Evolutionary conservation across 1,139 yeast species (phyloP), one percentile per base, ranked within the genome.

Genomic region (Yamadazyma membranifaciens): DNA sequence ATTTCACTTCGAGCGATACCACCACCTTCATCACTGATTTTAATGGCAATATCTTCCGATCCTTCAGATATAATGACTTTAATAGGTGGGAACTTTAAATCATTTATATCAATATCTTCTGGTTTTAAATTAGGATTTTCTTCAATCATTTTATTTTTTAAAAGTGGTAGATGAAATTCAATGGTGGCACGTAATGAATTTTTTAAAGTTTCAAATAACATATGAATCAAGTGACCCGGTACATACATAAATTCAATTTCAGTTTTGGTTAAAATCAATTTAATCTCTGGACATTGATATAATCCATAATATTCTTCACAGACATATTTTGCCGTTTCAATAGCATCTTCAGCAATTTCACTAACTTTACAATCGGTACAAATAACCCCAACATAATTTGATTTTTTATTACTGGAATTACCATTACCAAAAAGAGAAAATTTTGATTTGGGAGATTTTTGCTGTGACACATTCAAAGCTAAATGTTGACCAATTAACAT

Each of bases 11-110:
- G 73, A 3, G 96, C 87, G 45, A 89, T 87, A 24, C 96, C 96
- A 31, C 96, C 97, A 36, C 96, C 97, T 65, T 88, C 96, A 59
- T 88, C 97, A 33, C 92, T 83, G 45, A 88, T 83, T 60, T 89
- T 89, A 52, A 88, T 84, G n/a, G 96, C 89, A 48, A 89, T 87
- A 58, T 89, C 96, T 57, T 88, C 96, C 33, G 81, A 78, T 10
- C 97, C 97, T 59, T 87, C 88, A n/a, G 91, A 87, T 20, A 88
- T 89, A 45, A 89, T 86, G 20, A 89, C 85, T 61, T 87, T 87
- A 33, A 89, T 83, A 2, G 95, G 86, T 0, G 96, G 96, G 59
- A 80, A 87, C 43, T 73, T 70, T 48, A 87, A 75, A 52, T 82
- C 87, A 45, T 83, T 82, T 34, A 80, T 63, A 51, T 79, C 81